Percentiles rank a stretch among this genome's conserved stretches.
phyloP scores from a whole-genome alignment of 2,329 filamentous ascomycete species.

The Lachnellula arida region DNA sequence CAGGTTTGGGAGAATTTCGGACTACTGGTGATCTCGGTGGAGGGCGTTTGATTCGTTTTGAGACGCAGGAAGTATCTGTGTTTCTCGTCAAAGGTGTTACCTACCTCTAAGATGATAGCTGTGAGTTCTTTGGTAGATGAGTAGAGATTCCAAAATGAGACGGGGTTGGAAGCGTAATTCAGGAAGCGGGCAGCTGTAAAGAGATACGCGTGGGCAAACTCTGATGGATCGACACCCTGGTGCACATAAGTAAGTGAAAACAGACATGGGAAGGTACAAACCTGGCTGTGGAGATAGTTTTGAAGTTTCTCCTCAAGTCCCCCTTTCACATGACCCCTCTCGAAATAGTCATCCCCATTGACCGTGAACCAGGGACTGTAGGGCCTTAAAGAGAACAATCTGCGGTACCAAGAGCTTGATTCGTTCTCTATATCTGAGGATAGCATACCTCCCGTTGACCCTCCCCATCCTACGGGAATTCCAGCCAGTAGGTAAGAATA shows the following conservation, averaged over 20 bases:
- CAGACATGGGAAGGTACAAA: conserved; percentile 26
- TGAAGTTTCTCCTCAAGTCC: conserved; percentile 61
- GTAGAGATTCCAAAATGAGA: conserved; percentile 78
- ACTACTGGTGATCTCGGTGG: not conserved
- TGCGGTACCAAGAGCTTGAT: conserved; percentile 26
- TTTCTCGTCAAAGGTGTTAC: conserved; percentile 71
- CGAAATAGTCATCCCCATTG: conserved; percentile 56
- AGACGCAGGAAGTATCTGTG: conserved; percentile 56
- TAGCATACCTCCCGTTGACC: conserved; percentile 50
- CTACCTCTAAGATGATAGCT: conserved; percentile 68
- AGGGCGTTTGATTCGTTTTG: conserved; percentile 34
- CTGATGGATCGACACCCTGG: conserved; percentile 52
- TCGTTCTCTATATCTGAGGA: conserved; percentile 38
- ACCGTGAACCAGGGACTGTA: conserved; percentile 48
- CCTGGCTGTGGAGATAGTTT: conserved; percentile 52
- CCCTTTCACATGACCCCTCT: conserved; percentile 45
- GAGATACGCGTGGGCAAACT: conserved; percentile 65
- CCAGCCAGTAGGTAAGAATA: conserved; percentile 69
- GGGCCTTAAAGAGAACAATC: conserved; percentile 28
- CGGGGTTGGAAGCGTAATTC: conserved; percentile 69
- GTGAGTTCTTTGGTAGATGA: conserved; percentile 50
- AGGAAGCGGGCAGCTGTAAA: conserved; percentile 66
- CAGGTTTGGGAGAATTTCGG: conserved; percentile 47
- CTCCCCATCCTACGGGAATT: conserved; percentile 59
- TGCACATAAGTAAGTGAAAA: conserved; percentile 12